These are phyloP conservation scores for Lachancea waltii DNA, from an alignment of 805 yeast species.

Conservation along the genomic window DNA sequence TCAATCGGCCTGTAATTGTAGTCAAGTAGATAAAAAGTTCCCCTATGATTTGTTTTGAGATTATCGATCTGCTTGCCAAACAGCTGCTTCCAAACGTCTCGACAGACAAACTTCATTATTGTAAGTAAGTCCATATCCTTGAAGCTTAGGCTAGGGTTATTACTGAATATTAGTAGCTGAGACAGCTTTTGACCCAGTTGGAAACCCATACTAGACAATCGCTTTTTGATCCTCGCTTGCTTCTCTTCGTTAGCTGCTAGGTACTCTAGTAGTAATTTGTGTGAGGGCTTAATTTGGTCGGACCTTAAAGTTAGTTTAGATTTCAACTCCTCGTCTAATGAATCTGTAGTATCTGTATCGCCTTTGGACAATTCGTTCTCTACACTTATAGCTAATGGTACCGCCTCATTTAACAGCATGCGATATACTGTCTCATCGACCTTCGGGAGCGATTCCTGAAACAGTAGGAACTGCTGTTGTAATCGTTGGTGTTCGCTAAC, in stretches of 20 bases:
- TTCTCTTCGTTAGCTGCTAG: constrained; percentile 29
- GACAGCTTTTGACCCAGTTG: constrained; percentile 56
- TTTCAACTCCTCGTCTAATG: constrained; percentile 1
- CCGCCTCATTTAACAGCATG: constrained; percentile 64
- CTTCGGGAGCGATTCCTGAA: constrained; percentile 32
- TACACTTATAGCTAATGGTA: constrained; percentile 65
- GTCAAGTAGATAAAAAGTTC: constrained; percentile 33
- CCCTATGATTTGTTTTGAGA: constrained; percentile 83
- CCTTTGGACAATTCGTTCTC: constrained; percentile 34
- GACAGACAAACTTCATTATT: constrained; percentile 85
- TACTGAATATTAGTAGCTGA: constrained; percentile 41
- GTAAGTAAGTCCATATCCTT: constrained; percentile 61
- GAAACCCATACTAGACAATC: constrained; percentile 68
- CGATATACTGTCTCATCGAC: constrained; percentile 56
- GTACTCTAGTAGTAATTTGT: constrained; percentile 28
- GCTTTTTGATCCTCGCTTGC: constrained; percentile 46
- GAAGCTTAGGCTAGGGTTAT: constrained; percentile 41
- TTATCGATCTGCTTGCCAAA: constrained; percentile 88
- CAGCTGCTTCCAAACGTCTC: constrained; percentile 81
- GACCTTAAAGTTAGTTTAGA: constrained; percentile 3
- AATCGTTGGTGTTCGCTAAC: constrained; percentile 20
- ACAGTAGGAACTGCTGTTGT: constrained; percentile 26
- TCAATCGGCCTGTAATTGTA: constrained; percentile 27
- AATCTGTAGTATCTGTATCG: constrained; percentile 16
- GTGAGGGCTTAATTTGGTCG: constrained; percentile 14